These are phyloP conservation scores for Arachnopeziza araneosa DNA, from an alignment of 2,329 filamentous ascomycete genomes.

Conservation along the genomic window DNA sequence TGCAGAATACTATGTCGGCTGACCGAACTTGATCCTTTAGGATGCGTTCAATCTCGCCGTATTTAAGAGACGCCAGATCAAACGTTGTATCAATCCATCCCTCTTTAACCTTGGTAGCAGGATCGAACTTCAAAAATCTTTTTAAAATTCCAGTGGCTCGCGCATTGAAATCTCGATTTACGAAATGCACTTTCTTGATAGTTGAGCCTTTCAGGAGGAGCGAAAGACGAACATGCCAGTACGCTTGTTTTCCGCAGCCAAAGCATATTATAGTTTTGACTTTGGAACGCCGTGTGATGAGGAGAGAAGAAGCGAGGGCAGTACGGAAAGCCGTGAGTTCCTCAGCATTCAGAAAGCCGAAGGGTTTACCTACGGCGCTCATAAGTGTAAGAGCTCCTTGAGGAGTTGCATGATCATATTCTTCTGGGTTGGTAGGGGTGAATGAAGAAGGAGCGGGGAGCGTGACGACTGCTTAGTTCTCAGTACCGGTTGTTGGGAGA, in stretches of 20 bases:
- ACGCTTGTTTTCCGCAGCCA: slow-evolving; percentile 83
- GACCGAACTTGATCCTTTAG: slow-evolving; percentile 65
- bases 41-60: slow-evolving; percentile 61
- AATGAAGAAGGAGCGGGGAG: slow-evolving; percentile 33
- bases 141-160: slow-evolving; percentile 47
- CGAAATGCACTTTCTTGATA: slow-evolving; percentile 74
- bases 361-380: slow-evolving; percentile 52
- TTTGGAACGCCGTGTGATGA: slow-evolving; percentile 58
- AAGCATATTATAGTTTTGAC: slow-evolving; percentile 79
- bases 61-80: slow-evolving; percentile 60
- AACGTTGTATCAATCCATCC: slow-evolving; percentile 66
- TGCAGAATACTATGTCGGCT: slow-evolving; percentile 82
- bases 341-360: slow-evolving; percentile 66
- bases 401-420: slow-evolving; percentile 46
- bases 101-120: slow-evolving; percentile 44
- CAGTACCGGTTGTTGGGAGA: slow-evolving; percentile 3
- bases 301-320: slow-evolving; percentile 62
- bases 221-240: slow-evolving; percentile 87
- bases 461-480: slow-evolving; percentile 51
- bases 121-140: slow-evolving; percentile 41
- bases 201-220: slow-evolving; percentile 66
- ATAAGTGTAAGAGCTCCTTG: slow-evolving; percentile 65
- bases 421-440: slow-evolving; percentile 13
- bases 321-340: slow-evolving; percentile 78
- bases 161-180: slow-evolving; percentile 67